phyloP scores from a whole-genome alignment of 371 early-diverging fungal species.

The Mortierella polycephala region DNA sequence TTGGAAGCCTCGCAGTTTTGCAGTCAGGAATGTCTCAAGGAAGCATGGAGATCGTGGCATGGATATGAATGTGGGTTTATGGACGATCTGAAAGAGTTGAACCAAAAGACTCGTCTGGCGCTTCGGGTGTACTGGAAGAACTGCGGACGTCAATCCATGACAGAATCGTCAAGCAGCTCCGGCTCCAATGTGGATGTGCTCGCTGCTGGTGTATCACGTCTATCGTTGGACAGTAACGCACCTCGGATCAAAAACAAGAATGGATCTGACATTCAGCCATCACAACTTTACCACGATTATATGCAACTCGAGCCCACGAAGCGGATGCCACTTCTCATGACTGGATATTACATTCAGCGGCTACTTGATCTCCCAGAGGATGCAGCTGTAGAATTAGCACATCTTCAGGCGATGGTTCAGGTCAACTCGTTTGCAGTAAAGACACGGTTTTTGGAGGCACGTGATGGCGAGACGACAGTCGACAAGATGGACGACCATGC shows the following conservation, averaged over 20 bases:
- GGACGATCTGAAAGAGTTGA: conserved; percentile 9
- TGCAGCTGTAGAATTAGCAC: conserved; percentile 24
- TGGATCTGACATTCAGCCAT: conserved; percentile 18
- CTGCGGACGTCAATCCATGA: neutral
- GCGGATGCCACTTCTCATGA: conserved; percentile 20
- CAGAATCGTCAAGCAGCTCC: neutral
- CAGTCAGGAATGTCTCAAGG: conserved; percentile 18
- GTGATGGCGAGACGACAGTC: neutral
- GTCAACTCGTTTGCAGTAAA: conserved; percentile 50
- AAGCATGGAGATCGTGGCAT: conserved; percentile 43
- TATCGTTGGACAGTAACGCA: conserved; percentile 4
- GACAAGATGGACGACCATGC: conserved; percentile 15
- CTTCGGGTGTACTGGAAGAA: conserved; percentile 38
- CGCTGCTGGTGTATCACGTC: neutral
- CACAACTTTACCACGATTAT: conserved; percentile 34
- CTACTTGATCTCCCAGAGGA: conserved; percentile 22
- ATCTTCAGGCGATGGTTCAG: conserved; percentile 26
- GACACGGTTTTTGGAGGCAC: conserved; percentile 3
- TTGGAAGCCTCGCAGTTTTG: conserved; percentile 25
- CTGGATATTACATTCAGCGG: conserved; percentile 33
- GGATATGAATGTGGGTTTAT: conserved; percentile 31
- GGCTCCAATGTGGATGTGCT: neutral
- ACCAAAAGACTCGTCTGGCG: conserved; percentile 21
- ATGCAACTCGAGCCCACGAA: conserved; percentile 4
- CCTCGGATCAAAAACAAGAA: conserved; percentile 6